Evolutionary conservation across 176 grass and related monocot genomes (phyloP).

Genomic region (Ensete glaucum): DNA sequence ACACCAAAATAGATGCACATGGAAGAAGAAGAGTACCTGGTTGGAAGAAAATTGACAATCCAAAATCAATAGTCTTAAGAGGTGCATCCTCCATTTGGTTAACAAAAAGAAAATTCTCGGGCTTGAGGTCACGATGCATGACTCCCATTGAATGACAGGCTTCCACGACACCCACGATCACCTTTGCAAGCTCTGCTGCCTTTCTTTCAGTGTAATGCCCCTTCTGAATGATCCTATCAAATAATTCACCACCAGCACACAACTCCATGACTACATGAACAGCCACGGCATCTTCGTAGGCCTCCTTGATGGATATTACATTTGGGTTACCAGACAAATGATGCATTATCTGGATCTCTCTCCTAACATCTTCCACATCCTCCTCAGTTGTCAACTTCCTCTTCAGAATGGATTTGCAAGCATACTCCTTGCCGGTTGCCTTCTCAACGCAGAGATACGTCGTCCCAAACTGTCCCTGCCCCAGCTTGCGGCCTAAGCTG

Average conservation of each 20-base stretch:
- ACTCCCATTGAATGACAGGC: slow-evolving; percentile 10
- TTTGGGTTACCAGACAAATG: slow-evolving; percentile 7
- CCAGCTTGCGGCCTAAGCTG: slow-evolving; percentile 6
- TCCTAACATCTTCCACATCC: slow-evolving; percentile 11
- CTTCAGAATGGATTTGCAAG: slow-evolving; percentile 14
- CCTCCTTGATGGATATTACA: slow-evolving; percentile 10
- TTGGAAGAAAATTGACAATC: slow-evolving; percentile 5
- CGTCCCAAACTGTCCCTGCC: slow-evolving; percentile 7
- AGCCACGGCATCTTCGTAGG: slow-evolving; percentile 12
- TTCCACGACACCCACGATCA: slow-evolving; percentile 5
- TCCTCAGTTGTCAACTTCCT: slow-evolving; percentile 9
- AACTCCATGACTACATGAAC: slow-evolving; percentile 13
- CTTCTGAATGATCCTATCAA: slow-evolving; percentile 13
- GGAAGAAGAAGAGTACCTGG: slow-evolving; percentile 6
- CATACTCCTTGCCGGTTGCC: slow-evolving; percentile 8
- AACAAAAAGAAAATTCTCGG: slow-evolving; percentile 13
- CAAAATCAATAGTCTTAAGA: slow-evolving; percentile 13
- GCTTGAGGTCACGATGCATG: slow-evolving; percentile 11
- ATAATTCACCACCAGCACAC: slow-evolving; percentile 3
- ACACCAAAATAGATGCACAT: background rate
- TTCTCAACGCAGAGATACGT: slow-evolving; percentile 5
- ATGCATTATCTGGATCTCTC: slow-evolving; percentile 15
- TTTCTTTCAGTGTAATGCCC: slow-evolving; percentile 8
- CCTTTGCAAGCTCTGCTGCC: slow-evolving; percentile 6
- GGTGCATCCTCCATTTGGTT: slow-evolving; percentile 4